These are phyloP conservation scores for Cystofilobasidium macerans DNA, from an alignment of 768 basidiomycete genomes.

Conservation along the genomic window DNA sequence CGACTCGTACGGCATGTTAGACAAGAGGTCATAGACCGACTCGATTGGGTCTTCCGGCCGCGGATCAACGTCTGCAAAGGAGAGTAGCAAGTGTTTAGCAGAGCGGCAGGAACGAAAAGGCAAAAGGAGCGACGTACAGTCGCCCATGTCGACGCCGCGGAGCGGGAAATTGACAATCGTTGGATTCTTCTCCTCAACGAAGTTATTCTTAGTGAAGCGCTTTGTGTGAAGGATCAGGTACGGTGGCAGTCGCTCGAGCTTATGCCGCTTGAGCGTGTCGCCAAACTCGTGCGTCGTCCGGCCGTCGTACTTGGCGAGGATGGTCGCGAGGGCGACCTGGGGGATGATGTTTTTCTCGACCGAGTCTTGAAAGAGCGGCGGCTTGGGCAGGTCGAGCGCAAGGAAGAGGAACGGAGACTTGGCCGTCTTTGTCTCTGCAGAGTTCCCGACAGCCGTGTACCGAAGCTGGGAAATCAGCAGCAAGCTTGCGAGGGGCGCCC, in stretches of 20 bases:
- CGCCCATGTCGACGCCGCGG: slow-evolving; percentile 78
- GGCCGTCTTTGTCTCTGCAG: slow-evolving; percentile 63
- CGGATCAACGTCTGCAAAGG: slow-evolving; percentile 56
- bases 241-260: slow-evolving; percentile 75
- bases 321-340: slow-evolving; percentile 80
- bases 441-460: background rate
- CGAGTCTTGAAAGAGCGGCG: slow-evolving; percentile 91
- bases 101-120: background rate
- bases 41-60: slow-evolving; percentile 47
- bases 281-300: slow-evolving; percentile 82
- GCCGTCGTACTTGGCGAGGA: slow-evolving; percentile 90
- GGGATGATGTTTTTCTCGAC: slow-evolving; percentile 98
- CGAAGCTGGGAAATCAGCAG: background rate
- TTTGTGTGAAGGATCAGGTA: slow-evolving; percentile 94
- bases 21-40: slow-evolving; percentile 82
- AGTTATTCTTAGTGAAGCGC: slow-evolving; percentile 88
- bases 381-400: slow-evolving; percentile 88
- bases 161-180: slow-evolving; percentile 97
- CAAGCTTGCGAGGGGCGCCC: background rate
- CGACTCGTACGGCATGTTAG: slow-evolving; percentile 84
- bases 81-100: background rate
- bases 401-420: slow-evolving; percentile 90
- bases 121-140: slow-evolving; percentile 53
- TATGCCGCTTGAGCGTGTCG: slow-evolving; percentile 70
- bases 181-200: slow-evolving; percentile 97